A percentile compares a stretch with the other conserved stretches of the same genome.
Conservation (phyloP, 164 flowering plant genomes). For the Protea cynaroides region DNA sequence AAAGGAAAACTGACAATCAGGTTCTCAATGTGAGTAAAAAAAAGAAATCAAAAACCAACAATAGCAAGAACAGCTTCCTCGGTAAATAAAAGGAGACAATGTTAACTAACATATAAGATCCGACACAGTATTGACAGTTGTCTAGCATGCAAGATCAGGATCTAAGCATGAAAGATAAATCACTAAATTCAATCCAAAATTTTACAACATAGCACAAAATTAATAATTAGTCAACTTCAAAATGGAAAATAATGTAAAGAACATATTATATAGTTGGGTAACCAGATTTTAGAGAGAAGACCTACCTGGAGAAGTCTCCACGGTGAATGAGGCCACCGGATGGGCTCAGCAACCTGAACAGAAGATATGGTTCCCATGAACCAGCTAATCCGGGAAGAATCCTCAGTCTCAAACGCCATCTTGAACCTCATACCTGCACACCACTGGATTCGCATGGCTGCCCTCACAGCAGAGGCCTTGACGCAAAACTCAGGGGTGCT, state of each 20-base stretch:
- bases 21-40: too few species aligned
- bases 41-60: too few species aligned
- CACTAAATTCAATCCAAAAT: too few species aligned
- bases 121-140: too few species aligned
- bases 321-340: constrained; percentile 89
- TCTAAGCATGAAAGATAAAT: too few species aligned
- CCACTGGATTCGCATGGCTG: constrained; percentile 75
- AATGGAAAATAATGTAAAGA: background rate
- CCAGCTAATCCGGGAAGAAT: constrained; percentile 94
- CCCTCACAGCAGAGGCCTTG: constrained; percentile 52
- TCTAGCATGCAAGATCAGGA: too few species aligned
- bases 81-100: too few species aligned
- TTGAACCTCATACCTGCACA: constrained; percentile 90
- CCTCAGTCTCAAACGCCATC: constrained; percentile 97
- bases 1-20: too few species aligned
- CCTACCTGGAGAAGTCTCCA: constrained; percentile 96
- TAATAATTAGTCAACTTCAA: background rate
- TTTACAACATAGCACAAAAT: background rate
- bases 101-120: too few species aligned
- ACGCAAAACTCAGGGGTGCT: constrained; percentile 92
- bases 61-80: too few species aligned
- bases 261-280: background rate
- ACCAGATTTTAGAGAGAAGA: background rate
- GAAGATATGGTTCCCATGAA: constrained; percentile 90
- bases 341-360: constrained; percentile 80